These are phyloP conservation scores for Phytopythium chamaehyphon DNA, from an alignment of 352 stramenopile species.

Conservation along the genomic window DNA sequence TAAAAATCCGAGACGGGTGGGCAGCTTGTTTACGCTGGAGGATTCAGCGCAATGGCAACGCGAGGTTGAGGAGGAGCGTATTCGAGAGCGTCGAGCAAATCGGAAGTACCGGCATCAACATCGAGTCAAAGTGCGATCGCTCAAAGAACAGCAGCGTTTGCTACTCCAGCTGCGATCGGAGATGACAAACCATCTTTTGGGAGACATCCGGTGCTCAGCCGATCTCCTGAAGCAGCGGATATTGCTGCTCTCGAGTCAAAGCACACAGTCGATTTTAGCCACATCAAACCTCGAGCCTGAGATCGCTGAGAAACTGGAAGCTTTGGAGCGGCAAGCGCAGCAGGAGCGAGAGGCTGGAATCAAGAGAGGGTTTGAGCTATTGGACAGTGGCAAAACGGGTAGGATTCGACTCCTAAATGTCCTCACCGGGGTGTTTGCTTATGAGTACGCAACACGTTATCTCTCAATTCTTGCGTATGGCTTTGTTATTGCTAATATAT, in stretches of 20 bases:
- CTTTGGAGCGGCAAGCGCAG: slow-evolving; percentile 12
- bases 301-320: slow-evolving; percentile 39
- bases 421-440: slow-evolving; percentile 47
- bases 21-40: slow-evolving; percentile 44
- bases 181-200: slow-evolving; percentile 40
- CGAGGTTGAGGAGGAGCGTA: slow-evolving; percentile 37
- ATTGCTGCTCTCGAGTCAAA: slow-evolving; percentile 46
- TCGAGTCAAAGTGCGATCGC: slow-evolving; percentile 30
- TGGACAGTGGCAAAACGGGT: slow-evolving; percentile 29
- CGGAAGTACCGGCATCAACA: slow-evolving; percentile 35
- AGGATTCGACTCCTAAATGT: slow-evolving; percentile 53
- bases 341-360: slow-evolving; percentile 32
- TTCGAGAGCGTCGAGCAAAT: slow-evolving; percentile 29
- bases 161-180: slow-evolving; percentile 41
- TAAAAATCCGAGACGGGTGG: slow-evolving; percentile 21
- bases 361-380: slow-evolving; percentile 44
- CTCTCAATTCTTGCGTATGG: neutral
- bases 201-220: slow-evolving; percentile 41
- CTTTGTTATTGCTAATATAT: slow-evolving; percentile 7
- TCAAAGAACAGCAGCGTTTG: slow-evolving; percentile 41
- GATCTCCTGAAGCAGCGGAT: slow-evolving; percentile 57
- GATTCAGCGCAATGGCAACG: slow-evolving; percentile 43
- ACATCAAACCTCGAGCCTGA: slow-evolving; percentile 42
- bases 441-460: slow-evolving; percentile 34
- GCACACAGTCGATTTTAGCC: slow-evolving; percentile 20